These are phyloP conservation scores for Hamigera avellanea DNA, from an alignment of 495 filamentous ascomycete species.

Conservation along the genomic window DNA sequence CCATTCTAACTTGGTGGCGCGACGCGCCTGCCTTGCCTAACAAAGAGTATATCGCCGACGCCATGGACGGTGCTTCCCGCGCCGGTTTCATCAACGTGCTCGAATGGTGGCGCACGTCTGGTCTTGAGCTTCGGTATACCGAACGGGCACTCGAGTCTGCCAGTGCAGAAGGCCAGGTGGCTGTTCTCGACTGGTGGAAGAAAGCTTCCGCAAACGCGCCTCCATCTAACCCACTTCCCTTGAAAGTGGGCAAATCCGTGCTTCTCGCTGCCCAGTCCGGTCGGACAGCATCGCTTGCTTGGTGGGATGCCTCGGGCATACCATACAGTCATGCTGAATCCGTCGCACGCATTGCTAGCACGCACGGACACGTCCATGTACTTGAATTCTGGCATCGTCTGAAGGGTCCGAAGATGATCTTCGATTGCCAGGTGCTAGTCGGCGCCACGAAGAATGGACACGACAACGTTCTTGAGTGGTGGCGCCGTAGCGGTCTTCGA, in stretches of 20 bases:
- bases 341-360: conserved; percentile 71
- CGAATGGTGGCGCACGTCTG: conserved; percentile 83
- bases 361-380: conserved; percentile 77
- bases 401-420: conserved; percentile 73
- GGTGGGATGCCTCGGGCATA: conserved; percentile 74
- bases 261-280: conserved; percentile 71
- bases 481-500: conserved; percentile 60
- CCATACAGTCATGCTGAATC: conserved; percentile 61
- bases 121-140: conserved; percentile 69
- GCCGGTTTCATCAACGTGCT: conserved; percentile 74
- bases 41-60: conserved; percentile 68
- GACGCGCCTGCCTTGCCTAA: conserved; percentile 63
- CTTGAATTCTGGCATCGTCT: conserved; percentile 70
- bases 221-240: conserved; percentile 29
- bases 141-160: conserved; percentile 80
- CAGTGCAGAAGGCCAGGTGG: conserved; percentile 67
- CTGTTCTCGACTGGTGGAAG: conserved; percentile 87
- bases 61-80: conserved; percentile 75
- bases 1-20: conserved; percentile 83
- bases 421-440: conserved; percentile 80
- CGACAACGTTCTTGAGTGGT: conserved; percentile 80
- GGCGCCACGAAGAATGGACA: conserved; percentile 81
- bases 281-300: conserved; percentile 56
- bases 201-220: conserved; percentile 33
- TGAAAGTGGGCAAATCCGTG: conserved; percentile 73